Evolutionary conservation across 495 filamentous ascomycete genomes (phyloP), one percentile per base, ranked within the genome.

Genomic region (Elasticomyces elasticus): DNA sequence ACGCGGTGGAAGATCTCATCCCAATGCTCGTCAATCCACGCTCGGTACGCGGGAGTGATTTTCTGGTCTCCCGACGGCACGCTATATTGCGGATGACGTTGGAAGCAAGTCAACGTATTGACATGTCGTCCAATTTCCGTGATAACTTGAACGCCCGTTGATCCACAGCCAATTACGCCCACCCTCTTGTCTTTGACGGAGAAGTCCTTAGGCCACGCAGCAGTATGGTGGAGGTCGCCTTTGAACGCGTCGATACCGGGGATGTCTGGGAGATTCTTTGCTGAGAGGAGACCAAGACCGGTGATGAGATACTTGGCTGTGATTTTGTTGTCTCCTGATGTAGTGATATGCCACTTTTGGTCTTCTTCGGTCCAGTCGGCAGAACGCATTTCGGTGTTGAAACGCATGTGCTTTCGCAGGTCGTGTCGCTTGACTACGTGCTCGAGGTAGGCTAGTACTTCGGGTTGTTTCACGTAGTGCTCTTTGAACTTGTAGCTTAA

Each of bases 181-280:
- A 56, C 61, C 13, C 45, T 38, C 53, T 63, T 63, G 7, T 49
- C 57, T 1, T 42, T 28, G 12, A 63, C n/a, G 22, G 38, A 13
- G 30, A 24, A 52, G 24, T 77, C 67, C 35, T 70, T 63, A 25
- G 69, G 72, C 52, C 72, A 74, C 59, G 73, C 73, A 5, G 69
- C 73, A 48, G 74, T 72, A 72, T 79, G 80, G 22, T 72, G 72
- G 60, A 79, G 74, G 56, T 56, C 41, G 19, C 70, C 70, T 50
- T 69, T 64, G 63, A 73, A 72, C 9, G 57, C 61, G 12, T 69
- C 54, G 7, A 73, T 11, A 7, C 66, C 66, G 23, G 57, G 52
- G 26, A 72, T 65, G 20, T 65, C 54, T 7, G 71, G 71, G 52
- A 58, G 62, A 24, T 57, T 62, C 12, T 52, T 38, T 12, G 51